Evolutionary conservation across 352 stramenopile species (phyloP).

Genomic region (Poterioochromonas sp.): DNA sequence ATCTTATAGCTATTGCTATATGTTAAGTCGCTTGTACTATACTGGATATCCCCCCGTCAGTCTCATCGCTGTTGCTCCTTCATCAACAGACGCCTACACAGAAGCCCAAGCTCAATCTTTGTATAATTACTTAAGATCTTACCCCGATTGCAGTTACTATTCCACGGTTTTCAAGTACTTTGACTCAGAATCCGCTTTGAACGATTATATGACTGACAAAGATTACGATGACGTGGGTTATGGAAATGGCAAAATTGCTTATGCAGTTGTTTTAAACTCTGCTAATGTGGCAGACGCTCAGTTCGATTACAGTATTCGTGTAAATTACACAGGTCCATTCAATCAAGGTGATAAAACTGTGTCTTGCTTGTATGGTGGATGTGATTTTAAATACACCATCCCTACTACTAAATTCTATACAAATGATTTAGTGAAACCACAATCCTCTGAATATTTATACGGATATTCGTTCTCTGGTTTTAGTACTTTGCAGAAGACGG

Average conservation of each 20-base stretch:
- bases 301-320: conserved; percentile 49
- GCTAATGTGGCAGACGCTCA: conserved; percentile 29
- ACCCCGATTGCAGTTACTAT: not conserved
- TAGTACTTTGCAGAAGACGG: conserved; percentile 43
- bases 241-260: conserved; percentile 43
- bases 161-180: conserved; percentile 36
- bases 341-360: conserved; percentile 37
- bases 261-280: conserved; percentile 49
- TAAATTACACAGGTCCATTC: conserved; percentile 47
- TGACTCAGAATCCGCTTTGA: conserved; percentile 36
- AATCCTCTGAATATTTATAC: conserved; percentile 45
- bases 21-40: conserved; percentile 32
- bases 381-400: conserved; percentile 28
- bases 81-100: not conserved
- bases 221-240: conserved; percentile 43
- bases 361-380: conserved; percentile 5
- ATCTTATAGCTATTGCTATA: conserved; percentile 23
- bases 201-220: conserved; percentile 40
- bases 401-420: conserved; percentile 36
- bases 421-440: conserved; percentile 36
- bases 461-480: conserved; percentile 50
- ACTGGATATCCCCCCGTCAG: not conserved
- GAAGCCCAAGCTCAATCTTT: conserved; percentile 34
- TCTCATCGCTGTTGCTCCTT: not conserved
- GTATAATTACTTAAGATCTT: conserved; percentile 35